Base-by-base conservation (phyloP, 2,329 filamentous ascomycete genomes). In the Cytospora piceicola region DNA sequence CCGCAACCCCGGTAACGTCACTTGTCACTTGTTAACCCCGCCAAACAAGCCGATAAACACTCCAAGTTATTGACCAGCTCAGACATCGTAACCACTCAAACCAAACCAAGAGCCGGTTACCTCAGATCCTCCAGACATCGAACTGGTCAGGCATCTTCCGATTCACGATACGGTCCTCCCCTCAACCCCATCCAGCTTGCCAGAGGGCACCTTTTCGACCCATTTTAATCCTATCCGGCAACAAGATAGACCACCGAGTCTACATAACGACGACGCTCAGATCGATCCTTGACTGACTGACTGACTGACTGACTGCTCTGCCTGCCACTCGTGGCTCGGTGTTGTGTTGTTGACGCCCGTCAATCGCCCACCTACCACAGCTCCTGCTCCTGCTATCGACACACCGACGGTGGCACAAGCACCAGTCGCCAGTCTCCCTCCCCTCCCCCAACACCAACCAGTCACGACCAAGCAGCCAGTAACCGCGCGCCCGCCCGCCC, bases 391-490 rank as follows among this genome's bases (percentile, higher is more conserved):
- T 60, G 20, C 39, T 5, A 42, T 20, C 29, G 4, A 36, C 54
- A 30, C 27, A 56, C 30, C 30, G 39, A 42, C 39, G 20, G 39
- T 20, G 39, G 39, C 39, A 42, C 39, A 5, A 42, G 39, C 39
- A 42, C 39, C 32, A 34, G 15, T 15, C n/a, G 12, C 8, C 22
- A 17, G 29, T 11, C 46, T n/a, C 22, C 32, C 52, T 6, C 7
- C 7, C 17, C 46, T 15, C 5, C n/a, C 32, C 12, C 22, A 46
- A 62, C 24, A 49, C 66, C 68, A 52, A 49, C 66, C 68, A 52
- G 63, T 52, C 56, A 67, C 61, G 53, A 69, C 64, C 64, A 70
- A 46, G 24, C 46, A 42, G 27, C 61, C 1, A 49, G 46, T 59
- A 24, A 39, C 27, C 32, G 15, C 54, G 49, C 14, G 39, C 46